These are phyloP conservation scores for Thelephora ganbajun DNA, from an alignment of 768 basidiomycete genomes.

Conservation along the genomic window DNA sequence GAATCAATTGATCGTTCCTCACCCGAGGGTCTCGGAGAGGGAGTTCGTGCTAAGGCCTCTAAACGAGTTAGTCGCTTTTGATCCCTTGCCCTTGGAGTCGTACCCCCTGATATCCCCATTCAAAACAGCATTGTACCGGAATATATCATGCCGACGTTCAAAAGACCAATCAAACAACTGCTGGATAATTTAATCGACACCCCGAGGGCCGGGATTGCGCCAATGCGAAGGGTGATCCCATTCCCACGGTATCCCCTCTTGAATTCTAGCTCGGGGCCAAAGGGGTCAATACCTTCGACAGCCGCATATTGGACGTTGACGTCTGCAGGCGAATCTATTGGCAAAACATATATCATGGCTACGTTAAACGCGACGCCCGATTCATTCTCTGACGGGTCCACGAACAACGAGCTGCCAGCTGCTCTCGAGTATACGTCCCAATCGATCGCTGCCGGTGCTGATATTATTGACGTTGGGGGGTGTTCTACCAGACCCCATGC, in stretches of 20 bases:
- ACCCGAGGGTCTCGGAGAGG: slow-evolving; percentile 66
- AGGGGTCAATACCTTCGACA: slow-evolving; percentile 29
- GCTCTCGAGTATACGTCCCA: slow-evolving; percentile 39
- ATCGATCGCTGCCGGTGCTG: slow-evolving; percentile 43
- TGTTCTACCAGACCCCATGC: slow-evolving; percentile 86
- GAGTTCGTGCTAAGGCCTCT: slow-evolving; percentile 89
- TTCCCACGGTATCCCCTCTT: slow-evolving; percentile 44
- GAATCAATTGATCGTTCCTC: slow-evolving; percentile 73
- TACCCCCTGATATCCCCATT: neutral
- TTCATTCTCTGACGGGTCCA: slow-evolving; percentile 85
- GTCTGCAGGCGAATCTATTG: slow-evolving; percentile 10
- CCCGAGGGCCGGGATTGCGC: slow-evolving; percentile 19
- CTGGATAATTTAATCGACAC: slow-evolving; percentile 25
- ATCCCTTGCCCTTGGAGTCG: no score
- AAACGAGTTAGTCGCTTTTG: slow-evolving; percentile 50
- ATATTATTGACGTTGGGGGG: slow-evolving; percentile 87
- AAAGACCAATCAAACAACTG: slow-evolving; percentile 32
- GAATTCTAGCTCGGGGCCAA: slow-evolving; percentile 5
- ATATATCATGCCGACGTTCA: slow-evolving; percentile 47
- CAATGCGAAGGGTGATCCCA: slow-evolving; percentile 63
- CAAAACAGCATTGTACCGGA: slow-evolving; percentile 62
- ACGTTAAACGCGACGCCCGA: slow-evolving; percentile 91
- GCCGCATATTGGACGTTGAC: slow-evolving; percentile 34
- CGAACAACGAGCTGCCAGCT: slow-evolving; percentile 32
- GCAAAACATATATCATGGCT: slow-evolving; percentile 68